These are phyloP conservation scores for Calonectria leucothoes DNA, from an alignment of 2,329 filamentous ascomycete genomes.

Conservation along the genomic window DNA sequence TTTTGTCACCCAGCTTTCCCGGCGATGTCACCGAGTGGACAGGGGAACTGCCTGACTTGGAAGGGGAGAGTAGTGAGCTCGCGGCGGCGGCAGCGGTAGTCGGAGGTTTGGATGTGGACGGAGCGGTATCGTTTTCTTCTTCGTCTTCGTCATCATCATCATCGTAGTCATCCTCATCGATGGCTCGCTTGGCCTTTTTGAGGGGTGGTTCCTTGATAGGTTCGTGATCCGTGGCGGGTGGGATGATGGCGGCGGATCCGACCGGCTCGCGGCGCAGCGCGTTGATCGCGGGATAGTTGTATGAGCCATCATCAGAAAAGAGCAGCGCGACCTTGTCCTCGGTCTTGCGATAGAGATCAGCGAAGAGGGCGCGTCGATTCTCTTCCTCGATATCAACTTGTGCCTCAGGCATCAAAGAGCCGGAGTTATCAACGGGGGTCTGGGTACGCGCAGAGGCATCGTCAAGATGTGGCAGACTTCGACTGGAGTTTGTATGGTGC, in stretches of 20 bases:
- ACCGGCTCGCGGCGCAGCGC: slow-evolving; percentile 59
- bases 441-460: slow-evolving; percentile 66
- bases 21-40: slow-evolving; percentile 72
- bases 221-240: slow-evolving; percentile 68
- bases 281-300: slow-evolving; percentile 65
- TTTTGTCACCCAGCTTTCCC: slow-evolving; percentile 67
- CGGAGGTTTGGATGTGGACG: slow-evolving; percentile 64
- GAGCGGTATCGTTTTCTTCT: slow-evolving; percentile 67
- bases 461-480: slow-evolving; percentile 69
- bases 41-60: slow-evolving; percentile 76
- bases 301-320: slow-evolving; percentile 71
- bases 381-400: slow-evolving; percentile 73
- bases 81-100: slow-evolving; percentile 64
- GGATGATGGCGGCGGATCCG: slow-evolving; percentile 57
- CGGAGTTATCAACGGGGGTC: slow-evolving; percentile 62
- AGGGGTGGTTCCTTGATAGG: slow-evolving; percentile 70
- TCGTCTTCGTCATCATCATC: slow-evolving; percentile 88
- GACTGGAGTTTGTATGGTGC: slow-evolving; percentile 59
- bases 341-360: slow-evolving; percentile 79
- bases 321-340: slow-evolving; percentile 82
- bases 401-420: slow-evolving; percentile 70
- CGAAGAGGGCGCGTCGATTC: slow-evolving; percentile 78
- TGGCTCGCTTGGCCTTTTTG: slow-evolving; percentile 81
- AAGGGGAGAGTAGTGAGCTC: slow-evolving; percentile 73
- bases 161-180: slow-evolving; percentile 88